Base-by-base conservation (phyloP, 2,329 filamentous ascomycete genomes). In the Hymenoscyphus occultus region DNA sequence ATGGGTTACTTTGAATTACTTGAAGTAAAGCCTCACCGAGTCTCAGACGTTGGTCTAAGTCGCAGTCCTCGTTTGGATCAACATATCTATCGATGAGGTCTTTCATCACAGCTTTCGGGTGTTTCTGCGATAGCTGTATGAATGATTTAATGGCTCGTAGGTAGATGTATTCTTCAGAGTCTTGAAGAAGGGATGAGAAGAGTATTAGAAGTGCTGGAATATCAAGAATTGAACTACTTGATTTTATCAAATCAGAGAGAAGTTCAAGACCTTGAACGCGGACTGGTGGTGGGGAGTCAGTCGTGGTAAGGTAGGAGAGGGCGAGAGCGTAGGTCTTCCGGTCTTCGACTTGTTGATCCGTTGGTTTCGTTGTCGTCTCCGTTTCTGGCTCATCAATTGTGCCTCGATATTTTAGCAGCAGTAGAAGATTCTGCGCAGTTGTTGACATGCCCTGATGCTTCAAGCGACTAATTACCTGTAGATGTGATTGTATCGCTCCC, bases 91-190 rank as follows among this genome's bases (percentile, higher is more conserved):
- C 88, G 0, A 89, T 77, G 0, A 92, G 77, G 70, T 91, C 88
- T 28, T 80, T 81, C 3, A 84, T 78, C 0, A 87, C 86, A 0
- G 88, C 83, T 54, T 82, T 84, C 0, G 89, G 87, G 60, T 91
- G 88, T 64, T 80, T 82, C 67, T 81, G 77, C 0, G 88, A 84
- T 12, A 93, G 76, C 31, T 86, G 83, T 0, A 74, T 71, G 65
- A 91, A 85, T 1, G 88, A 81, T 67, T 86, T 86, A 67, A 92
- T 85, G 16, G 86, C 84, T n/a, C 86, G 83, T 2, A 89, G 79
- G 71, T 90, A 89, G 66, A 92, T 87, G 72, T 89, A 93, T 64
- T 90, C 88, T 64, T 92, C 90, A 5, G 82, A 79, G 59, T 90
- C 88, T 66, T 83, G 82, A 1, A 92, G 78, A 0, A 91, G 80